These are phyloP conservation scores for Metschnikowia shivogae DNA, from an alignment of 805 yeast genomes.

Conservation along the genomic window DNA sequence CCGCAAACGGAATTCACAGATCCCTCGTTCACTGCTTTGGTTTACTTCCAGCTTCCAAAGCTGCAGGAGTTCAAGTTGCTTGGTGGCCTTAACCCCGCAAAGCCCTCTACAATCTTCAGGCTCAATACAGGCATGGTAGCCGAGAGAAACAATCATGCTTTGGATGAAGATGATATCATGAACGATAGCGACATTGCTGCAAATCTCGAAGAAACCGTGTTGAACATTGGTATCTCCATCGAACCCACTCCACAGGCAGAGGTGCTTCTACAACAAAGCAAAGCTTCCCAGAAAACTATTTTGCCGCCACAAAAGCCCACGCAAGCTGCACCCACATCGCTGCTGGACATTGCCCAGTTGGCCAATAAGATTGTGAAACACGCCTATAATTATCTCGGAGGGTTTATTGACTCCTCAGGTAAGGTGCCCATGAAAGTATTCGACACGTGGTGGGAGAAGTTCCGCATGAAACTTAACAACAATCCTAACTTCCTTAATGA, in stretches of 20 bases:
- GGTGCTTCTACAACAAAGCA: conserved; percentile 46
- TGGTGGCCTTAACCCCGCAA: conserved; percentile 57
- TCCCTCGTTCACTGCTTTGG: conserved; percentile 70
- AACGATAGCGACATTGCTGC: conserved; percentile 25
- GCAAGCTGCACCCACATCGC: conserved; percentile 19
- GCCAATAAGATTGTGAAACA: conserved; percentile 88
- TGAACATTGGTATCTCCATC: conserved; percentile 79
- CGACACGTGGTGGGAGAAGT: conserved; percentile 95
- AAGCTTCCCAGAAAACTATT: conserved; percentile 20
- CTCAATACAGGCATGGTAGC: conserved; percentile 45
- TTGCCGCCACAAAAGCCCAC: conserved; percentile 22
- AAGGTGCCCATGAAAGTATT: conserved; percentile 84
- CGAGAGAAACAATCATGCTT: conserved; percentile 8
- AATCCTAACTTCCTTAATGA: conserved; percentile 77
- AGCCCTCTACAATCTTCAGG: conserved; percentile 90
- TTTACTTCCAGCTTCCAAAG: conserved; percentile 79
- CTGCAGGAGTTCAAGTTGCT: conserved; percentile 57
- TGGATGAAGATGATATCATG: conserved; percentile 31
- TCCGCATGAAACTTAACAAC: conserved; percentile 65
- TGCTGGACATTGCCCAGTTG: conserved; percentile 44
- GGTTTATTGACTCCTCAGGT: conserved; percentile 78
- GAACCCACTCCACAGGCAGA: conserved; percentile 73
- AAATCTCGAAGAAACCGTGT: conserved; percentile 7
- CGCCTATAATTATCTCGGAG: conserved; percentile 85
- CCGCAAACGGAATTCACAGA: conserved; percentile 73